A percentile compares a stretch with the other conserved stretches of the same genome.
phyloP scores from a whole-genome alignment of 2,329 filamentous ascomycete species.

The Colletotrichum sidae region DNA sequence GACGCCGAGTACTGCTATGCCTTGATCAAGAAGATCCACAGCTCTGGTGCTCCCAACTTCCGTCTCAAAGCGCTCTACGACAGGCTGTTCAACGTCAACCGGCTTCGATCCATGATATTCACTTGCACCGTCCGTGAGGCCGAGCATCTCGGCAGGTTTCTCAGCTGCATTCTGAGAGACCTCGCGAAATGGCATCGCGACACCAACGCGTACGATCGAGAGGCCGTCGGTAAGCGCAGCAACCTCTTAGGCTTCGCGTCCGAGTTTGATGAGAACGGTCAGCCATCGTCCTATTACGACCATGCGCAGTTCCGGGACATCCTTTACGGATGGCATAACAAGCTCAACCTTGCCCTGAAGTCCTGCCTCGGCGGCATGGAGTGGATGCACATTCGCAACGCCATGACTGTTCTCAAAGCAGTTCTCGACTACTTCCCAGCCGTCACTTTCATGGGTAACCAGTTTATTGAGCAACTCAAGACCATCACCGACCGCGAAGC shows the following conservation, averaged over 20 bases:
- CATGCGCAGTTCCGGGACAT: conserved; percentile 89
- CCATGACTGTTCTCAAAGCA: conserved; percentile 87
- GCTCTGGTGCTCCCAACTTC: conserved; percentile 86
- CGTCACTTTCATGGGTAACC: conserved; percentile 86
- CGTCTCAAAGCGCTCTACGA: conserved; percentile 86
- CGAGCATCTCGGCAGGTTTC: conserved; percentile 91
- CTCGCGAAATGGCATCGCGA: conserved; percentile 82
- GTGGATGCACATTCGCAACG: conserved; percentile 98
- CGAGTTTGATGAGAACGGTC: conserved; percentile 76
- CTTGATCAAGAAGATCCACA: conserved; percentile 89
- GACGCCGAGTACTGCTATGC: conserved; percentile 92
- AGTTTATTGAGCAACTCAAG: conserved; percentile 72
- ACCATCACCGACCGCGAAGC: conserved; percentile 73
- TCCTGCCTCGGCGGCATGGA: conserved; percentile 84
- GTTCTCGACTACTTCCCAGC: conserved; percentile 87
- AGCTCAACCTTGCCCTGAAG: conserved; percentile 82
- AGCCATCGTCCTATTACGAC: conserved; percentile 78
- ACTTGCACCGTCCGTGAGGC: conserved; percentile 91
- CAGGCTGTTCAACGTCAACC: conserved; percentile 84
- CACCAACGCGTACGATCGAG: conserved; percentile 76
- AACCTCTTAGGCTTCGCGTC: conserved; percentile 80
- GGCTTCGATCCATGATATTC: conserved; percentile 85
- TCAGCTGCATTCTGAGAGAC: conserved; percentile 84
- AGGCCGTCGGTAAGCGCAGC: conserved; percentile 71
- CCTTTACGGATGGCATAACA: conserved; percentile 90